Conservation (phyloP, 164 flowering plant genomes). For the Aristolochia fimbriata region DNA sequence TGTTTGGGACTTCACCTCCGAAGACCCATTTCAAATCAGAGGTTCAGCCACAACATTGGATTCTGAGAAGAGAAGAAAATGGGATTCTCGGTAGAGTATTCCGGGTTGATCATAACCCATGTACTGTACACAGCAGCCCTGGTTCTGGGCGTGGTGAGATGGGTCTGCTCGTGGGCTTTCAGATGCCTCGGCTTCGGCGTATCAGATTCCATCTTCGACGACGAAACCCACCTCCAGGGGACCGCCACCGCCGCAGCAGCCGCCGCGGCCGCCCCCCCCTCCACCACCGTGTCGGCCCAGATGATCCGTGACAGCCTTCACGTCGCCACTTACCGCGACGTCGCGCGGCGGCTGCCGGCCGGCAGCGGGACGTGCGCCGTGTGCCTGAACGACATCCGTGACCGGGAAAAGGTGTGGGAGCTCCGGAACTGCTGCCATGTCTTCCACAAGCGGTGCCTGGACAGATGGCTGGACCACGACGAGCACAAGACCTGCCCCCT, state of each 20-base stretch:
- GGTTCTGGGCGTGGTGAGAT: slow-evolving; percentile 24
- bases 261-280: neutral
- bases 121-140: slow-evolving; percentile 25
- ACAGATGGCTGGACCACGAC: slow-evolving; percentile 45
- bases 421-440: slow-evolving; percentile 49
- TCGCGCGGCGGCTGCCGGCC: slow-evolving; percentile 4
- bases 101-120: slow-evolving; percentile 24
- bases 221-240: too few species aligned
- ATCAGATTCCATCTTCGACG: neutral
- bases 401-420: slow-evolving; percentile 35
- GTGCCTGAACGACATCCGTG: slow-evolving; percentile 37
- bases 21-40: neutral
- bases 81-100: slow-evolving; percentile 31
- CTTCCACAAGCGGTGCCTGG: slow-evolving; percentile 54
- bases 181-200: slow-evolving; percentile 7
- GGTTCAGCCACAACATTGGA: too few species aligned
- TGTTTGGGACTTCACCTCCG: neutral
- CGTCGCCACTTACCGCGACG: slow-evolving; percentile 10
- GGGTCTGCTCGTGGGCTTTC: slow-evolving; percentile 24
- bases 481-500: slow-evolving; percentile 42
- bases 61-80: slow-evolving; percentile 2
- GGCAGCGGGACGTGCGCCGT: slow-evolving; percentile 45
- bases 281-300: slow-evolving; percentile 14
- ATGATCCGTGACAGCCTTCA: slow-evolving; percentile 19
- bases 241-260: neutral